phyloP scores from a whole-genome alignment of 768 basidiomycete genomes.

The Xerocomellus amylosporus region DNA sequence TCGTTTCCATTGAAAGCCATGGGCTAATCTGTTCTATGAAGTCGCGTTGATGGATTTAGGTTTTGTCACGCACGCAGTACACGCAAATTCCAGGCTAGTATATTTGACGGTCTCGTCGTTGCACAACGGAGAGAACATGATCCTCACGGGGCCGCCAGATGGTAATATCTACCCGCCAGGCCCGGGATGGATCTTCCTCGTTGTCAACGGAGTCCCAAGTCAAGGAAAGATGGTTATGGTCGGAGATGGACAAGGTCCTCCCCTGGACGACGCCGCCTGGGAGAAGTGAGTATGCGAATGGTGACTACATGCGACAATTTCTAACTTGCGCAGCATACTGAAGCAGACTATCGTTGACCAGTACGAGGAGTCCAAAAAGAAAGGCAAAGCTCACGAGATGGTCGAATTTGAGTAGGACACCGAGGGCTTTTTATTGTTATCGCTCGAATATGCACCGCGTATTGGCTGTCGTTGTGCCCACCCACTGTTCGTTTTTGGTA shows the following conservation, averaged over 20 bases:
- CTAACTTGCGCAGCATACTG: conserved; percentile 41
- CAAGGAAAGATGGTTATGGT: conserved; percentile 61
- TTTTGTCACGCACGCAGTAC: conserved; percentile 75
- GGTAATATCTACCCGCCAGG: conserved; percentile 73
- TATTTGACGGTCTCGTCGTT: conserved; percentile 51
- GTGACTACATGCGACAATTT: background rate
- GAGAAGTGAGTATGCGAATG: conserved; percentile 48
- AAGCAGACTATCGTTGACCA: conserved; percentile 48
- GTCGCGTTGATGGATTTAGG: conserved; percentile 80
- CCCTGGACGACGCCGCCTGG: conserved; percentile 52
- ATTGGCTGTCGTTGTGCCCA: background rate
- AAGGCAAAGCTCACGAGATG: conserved; percentile 21
- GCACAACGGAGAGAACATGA: conserved; percentile 45
- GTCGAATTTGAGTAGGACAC: conserved; percentile 6
- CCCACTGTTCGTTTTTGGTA: background rate
- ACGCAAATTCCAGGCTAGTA: conserved; percentile 74
- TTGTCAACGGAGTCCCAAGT: conserved; percentile 66
- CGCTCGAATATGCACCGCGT: background rate
- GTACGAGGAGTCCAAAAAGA: conserved; percentile 40
- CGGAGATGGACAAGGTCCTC: conserved; percentile 61
- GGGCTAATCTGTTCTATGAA: conserved; percentile 27
- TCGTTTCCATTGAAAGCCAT: background rate
- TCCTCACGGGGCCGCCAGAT: conserved; percentile 62
- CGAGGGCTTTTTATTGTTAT: background rate
- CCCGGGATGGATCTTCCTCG: conserved; percentile 72